phyloP scores from a whole-genome alignment of 352 stramenopile species.

The Phytopythium boreale region DNA sequence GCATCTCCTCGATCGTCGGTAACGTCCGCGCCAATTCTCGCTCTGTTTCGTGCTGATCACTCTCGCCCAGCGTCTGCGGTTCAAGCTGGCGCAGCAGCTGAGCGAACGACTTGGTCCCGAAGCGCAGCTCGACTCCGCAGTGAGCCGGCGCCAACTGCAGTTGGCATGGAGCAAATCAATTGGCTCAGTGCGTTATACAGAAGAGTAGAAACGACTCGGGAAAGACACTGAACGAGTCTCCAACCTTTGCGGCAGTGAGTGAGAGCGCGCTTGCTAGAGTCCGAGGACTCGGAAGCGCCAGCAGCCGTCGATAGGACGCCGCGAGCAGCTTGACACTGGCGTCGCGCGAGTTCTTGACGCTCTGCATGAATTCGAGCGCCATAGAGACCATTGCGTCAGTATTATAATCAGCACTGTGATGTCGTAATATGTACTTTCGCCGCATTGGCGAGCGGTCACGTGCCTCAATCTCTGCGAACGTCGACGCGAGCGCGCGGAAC shows the following conservation, averaged over 20 bases:
- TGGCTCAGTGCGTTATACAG: background rate
- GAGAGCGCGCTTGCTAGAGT: constrained; percentile 57
- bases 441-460: background rate
- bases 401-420: too few relatives aligned
- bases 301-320: constrained; percentile 31
- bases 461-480: constrained; percentile 56
- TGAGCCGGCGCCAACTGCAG: constrained; percentile 60
- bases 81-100: constrained; percentile 48
- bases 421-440: too few relatives aligned
- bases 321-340: constrained; percentile 47
- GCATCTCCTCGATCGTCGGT: constrained; percentile 25
- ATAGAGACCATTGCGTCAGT: constrained; percentile 2
- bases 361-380: constrained; percentile 12
- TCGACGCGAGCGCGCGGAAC: constrained; percentile 43
- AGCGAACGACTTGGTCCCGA: constrained; percentile 61
- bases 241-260: constrained; percentile 57
- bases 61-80: constrained; percentile 3
- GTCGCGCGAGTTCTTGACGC: constrained; percentile 51
- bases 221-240: background rate
- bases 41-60: background rate
- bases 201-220: background rate
- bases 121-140: constrained; percentile 71
- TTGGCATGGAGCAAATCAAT: background rate
- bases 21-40: background rate
- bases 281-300: constrained; percentile 25